Percentiles rank a stretch among this genome's conserved stretches.
These are phyloP conservation scores for Suhomyces pyralidae DNA, from an alignment of 805 yeast genomes.

Conservation along the genomic window DNA sequence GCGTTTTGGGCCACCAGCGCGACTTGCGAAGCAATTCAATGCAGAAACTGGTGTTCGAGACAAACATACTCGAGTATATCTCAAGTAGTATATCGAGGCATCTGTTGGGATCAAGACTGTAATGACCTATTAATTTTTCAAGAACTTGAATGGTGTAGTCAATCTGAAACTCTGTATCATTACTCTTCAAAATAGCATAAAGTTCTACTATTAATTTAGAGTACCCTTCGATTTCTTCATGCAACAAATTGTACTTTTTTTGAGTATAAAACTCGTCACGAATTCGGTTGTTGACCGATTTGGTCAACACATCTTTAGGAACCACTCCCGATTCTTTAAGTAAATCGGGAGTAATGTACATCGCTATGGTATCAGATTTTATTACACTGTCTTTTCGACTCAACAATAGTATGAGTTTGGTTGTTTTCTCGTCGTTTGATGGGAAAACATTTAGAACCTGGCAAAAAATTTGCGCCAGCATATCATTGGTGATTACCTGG, in stretches of 20 bases:
- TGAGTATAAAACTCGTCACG: slow-evolving; percentile 47
- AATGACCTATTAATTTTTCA: slow-evolving; percentile 67
- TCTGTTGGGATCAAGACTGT: slow-evolving; percentile 68
- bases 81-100: slow-evolving; percentile 62
- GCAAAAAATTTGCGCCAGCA: slow-evolving; percentile 33
- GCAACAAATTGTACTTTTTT: slow-evolving; percentile 60
- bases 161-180: slow-evolving; percentile 41
- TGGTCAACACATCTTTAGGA: slow-evolving; percentile 33
- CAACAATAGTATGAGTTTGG: slow-evolving; percentile 20
- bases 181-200: slow-evolving; percentile 37
- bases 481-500: slow-evolving; percentile 28
- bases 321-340: slow-evolving; percentile 25
- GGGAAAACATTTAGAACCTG: slow-evolving; percentile 41
- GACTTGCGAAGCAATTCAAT: slow-evolving; percentile 51
- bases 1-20: slow-evolving; percentile 62
- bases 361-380: slow-evolving; percentile 31
- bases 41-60: slow-evolving; percentile 44
- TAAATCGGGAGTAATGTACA: slow-evolving; percentile 26
- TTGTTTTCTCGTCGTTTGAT: slow-evolving; percentile 14
- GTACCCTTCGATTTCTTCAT: slow-evolving; percentile 79
- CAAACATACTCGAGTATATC: slow-evolving; percentile 45
- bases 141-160: slow-evolving; percentile 46
- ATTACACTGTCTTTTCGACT: slow-evolving; percentile 23
- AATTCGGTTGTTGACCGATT: slow-evolving; percentile 33
- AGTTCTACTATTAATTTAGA: slow-evolving; percentile 57